phyloP scores from a whole-genome alignment of 106 monocot genomes.

The Xerophyta viscosa region DNA sequence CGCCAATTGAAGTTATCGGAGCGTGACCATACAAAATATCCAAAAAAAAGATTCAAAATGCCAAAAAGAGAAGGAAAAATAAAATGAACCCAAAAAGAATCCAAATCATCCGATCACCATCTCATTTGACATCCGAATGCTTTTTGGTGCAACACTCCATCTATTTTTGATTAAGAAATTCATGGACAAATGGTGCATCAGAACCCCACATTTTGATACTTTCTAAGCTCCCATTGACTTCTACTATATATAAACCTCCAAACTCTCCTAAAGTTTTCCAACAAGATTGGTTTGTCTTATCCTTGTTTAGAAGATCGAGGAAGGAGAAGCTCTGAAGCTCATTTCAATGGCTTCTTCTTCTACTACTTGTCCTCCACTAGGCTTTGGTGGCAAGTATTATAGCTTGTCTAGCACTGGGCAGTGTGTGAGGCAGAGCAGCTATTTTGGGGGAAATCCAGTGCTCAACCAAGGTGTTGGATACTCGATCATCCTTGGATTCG shows the following conservation, averaged over 20 bases:
- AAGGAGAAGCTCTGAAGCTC: background rate
- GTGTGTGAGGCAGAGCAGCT: conserved; percentile 69
- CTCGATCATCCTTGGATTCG: conserved; percentile 82
- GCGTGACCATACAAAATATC: too few relatives aligned
- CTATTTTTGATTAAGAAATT: background rate
- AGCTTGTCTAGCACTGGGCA: conserved; percentile 26
- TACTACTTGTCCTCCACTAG: conserved; percentile 45
- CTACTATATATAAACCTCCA: background rate
- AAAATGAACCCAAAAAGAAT: too few relatives aligned
- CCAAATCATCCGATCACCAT: conserved; percentile 1
- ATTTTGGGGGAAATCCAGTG: conserved; percentile 69
- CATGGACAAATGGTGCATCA: background rate
- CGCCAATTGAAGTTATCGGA: too few relatives aligned
- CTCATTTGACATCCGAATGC: background rate
- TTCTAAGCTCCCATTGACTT: conserved; percentile 3
- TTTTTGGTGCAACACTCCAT: background rate
- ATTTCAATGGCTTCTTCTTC: conserved; percentile 8
- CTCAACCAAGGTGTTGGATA: conserved; percentile 83
- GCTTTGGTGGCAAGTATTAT: conserved; percentile 70
- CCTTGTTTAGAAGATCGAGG: background rate
- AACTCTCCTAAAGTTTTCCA: background rate
- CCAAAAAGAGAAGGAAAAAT: too few relatives aligned
- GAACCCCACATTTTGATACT: conserved; percentile 8
- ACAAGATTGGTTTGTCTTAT: background rate
- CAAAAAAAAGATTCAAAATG: too few relatives aligned